Evolutionary conservation across 352 stramenopile species (phyloP).

Genomic region (Thalassiosira hispida): DNA sequence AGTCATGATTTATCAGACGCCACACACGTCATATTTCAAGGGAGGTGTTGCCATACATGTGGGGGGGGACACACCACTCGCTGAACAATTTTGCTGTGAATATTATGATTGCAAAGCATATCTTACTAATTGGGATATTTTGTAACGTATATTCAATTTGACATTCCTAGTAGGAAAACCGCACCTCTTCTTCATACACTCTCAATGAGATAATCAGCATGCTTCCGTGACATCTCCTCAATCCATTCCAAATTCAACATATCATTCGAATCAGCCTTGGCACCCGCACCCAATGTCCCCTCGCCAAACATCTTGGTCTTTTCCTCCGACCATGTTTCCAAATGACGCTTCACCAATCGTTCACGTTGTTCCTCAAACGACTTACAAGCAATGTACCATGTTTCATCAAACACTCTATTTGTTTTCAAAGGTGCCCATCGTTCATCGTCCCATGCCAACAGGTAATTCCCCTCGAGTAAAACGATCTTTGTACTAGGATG

Average conservation of each 20-base stretch:
- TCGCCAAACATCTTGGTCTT: constrained; percentile 73
- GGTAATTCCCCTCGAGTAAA: constrained; percentile 80
- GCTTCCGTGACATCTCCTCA: constrained; percentile 38
- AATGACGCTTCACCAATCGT: constrained; percentile 62
- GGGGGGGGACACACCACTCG: too few relatives aligned
- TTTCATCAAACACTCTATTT: constrained; percentile 72
- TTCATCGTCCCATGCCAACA: constrained; percentile 59
- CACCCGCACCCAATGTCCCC: constrained; percentile 50
- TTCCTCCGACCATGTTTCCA: constrained; percentile 72
- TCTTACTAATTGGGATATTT: too few relatives aligned
- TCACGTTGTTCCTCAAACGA: constrained; percentile 48
- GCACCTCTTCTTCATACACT: constrained; percentile 43
- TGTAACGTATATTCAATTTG: neutral
- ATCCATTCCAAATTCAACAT: constrained; percentile 58
- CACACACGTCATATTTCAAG: too few relatives aligned
- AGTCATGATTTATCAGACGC: too few relatives aligned
- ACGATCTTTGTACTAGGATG: constrained; percentile 67
- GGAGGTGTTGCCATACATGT: too few relatives aligned
- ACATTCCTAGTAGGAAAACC: too few relatives aligned
- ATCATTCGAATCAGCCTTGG: constrained; percentile 72
- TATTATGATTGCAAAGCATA: neutral
- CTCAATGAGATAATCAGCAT: constrained; percentile 49
- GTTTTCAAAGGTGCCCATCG: constrained; percentile 57
- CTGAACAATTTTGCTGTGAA: too few relatives aligned
- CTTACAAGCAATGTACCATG: constrained; percentile 70